phyloP scores from a whole-genome alignment of 2,329 filamentous ascomycete species.

The Waltergamsia citrina region DNA sequence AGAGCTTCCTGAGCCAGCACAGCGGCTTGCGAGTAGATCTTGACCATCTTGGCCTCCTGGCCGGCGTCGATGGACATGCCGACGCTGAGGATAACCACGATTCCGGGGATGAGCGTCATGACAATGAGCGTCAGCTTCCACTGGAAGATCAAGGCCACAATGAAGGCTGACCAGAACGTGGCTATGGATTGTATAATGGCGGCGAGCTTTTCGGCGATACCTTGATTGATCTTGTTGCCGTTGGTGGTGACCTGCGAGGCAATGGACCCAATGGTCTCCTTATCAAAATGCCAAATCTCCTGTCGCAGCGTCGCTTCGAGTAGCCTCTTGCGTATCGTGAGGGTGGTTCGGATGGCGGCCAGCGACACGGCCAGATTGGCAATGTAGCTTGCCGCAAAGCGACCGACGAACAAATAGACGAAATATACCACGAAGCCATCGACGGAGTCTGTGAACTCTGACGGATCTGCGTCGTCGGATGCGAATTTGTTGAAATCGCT shows the following conservation, averaged over 20 bases:
- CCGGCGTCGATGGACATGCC: constrained; percentile 69
- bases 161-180: constrained; percentile 79
- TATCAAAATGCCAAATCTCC: constrained; percentile 91
- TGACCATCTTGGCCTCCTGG: constrained; percentile 68
- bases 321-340: constrained; percentile 74
- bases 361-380: constrained; percentile 87
- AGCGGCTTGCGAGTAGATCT: constrained; percentile 75
- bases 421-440: constrained; percentile 67
- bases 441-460: constrained; percentile 51
- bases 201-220: constrained; percentile 82
- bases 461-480: constrained; percentile 29
- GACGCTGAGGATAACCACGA: constrained; percentile 65
- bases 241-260: constrained; percentile 92
- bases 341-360: constrained; percentile 68
- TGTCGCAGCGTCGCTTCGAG: constrained; percentile 75
- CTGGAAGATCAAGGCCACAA: constrained; percentile 83
- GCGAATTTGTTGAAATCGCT: constrained; percentile 59
- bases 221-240: constrained; percentile 87
- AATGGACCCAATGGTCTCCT: constrained; percentile 84
- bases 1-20: constrained; percentile 59
- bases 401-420: constrained; percentile 72
- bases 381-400: constrained; percentile 71
- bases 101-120: constrained; percentile 61
- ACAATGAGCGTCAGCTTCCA: constrained; percentile 92
- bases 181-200: constrained; percentile 67